Evolutionary conservation across 202 grass and related monocot genomes (phyloP), one percentile per base, ranked within the genome.

Genomic region (Tripidium arundinaceum): DNA sequence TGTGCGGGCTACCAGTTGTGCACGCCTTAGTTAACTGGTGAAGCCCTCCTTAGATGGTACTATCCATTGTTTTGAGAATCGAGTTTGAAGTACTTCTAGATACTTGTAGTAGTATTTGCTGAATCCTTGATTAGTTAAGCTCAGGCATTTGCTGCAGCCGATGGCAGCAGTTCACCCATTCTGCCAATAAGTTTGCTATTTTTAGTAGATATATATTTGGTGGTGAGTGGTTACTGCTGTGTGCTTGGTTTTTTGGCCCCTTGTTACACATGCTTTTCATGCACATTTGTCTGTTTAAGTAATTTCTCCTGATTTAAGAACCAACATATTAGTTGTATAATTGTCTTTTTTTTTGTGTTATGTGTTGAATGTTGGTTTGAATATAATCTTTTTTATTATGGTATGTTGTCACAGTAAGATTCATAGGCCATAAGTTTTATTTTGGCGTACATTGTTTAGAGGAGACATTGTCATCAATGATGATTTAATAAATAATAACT

Each of bases 161-260:
- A 18, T 77, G 34, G 22, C 8, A 58, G 62, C 62, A 83, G 26
- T 69, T 52, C 62, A 38, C 31, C 13, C 1, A 13, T 26, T 42
- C 21, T 34, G 50, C 36, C 22, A 22, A 27, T 78, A 59, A 18
- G 11, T 4, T 15, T 45, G 11, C 77, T 85, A 76, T 76, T 84
- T 84, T 80, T 80, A 84, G 77, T 19, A 76, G 4, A 76, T 25
- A 21, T n/a, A n/a, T 65, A 15, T 62, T 63, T 65, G 19, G 45
- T 21, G 16, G 13, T 28, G 27, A 37, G n/a, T n/a, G n/a, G n/a
- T n/a, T n/a, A n/a, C 33, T 46, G 46, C 6, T 39, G 22, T 4
- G 6, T 8, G 21, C 36, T 21, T 78, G 16, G 1, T 39, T 31
- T 8, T 27, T 29, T 63, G 34, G 16, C 75, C 22, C 28, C 39